These are phyloP conservation scores for Onygenales sp. DNA, from an alignment of 2,329 filamentous ascomycete genomes.

Conservation along the genomic window DNA sequence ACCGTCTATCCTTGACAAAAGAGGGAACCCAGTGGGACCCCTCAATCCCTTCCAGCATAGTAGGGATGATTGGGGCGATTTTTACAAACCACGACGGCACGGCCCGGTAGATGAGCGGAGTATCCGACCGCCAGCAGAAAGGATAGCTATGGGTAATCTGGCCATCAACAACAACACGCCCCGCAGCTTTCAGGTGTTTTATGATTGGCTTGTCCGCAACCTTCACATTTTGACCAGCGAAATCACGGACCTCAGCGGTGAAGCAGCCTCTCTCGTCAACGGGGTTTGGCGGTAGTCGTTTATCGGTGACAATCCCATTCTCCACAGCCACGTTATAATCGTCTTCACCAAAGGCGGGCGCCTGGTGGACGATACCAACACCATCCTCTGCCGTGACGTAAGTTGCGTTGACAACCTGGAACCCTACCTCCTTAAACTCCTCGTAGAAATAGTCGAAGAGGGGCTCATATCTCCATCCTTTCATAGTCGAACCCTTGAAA, in stretches of 20 bases:
- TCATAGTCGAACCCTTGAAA: slow-evolving; percentile 72
- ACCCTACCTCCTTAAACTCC: slow-evolving; percentile 75
- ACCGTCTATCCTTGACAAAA: slow-evolving; percentile 84
- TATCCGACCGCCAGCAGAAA: slow-evolving; percentile 92
- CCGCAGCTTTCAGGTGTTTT: slow-evolving; percentile 69
- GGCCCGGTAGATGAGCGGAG: slow-evolving; percentile 82
- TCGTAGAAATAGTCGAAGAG: slow-evolving; percentile 86
- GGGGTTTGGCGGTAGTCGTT: slow-evolving; percentile 75
- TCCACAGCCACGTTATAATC: slow-evolving; percentile 80
- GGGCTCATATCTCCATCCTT: slow-evolving; percentile 81
- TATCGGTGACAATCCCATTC: slow-evolving; percentile 66
- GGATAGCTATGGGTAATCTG: slow-evolving; percentile 87
- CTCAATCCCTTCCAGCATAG: slow-evolving; percentile 87
- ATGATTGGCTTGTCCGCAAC: slow-evolving; percentile 88
- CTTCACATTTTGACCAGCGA: slow-evolving; percentile 82
- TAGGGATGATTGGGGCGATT: slow-evolving; percentile 69
- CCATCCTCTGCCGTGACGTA: slow-evolving; percentile 87
- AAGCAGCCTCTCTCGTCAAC: slow-evolving; percentile 79
- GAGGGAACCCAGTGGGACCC: slow-evolving; percentile 84
- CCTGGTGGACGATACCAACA: slow-evolving; percentile 88
- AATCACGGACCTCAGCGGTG: slow-evolving; percentile 67
- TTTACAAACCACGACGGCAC: slow-evolving; percentile 94
- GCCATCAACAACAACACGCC: slow-evolving; percentile 71
- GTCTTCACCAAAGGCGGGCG: slow-evolving; percentile 89
- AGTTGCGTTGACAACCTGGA: slow-evolving; percentile 69